Evolutionary conservation across 1,284 basidiomycete genomes (phyloP).

Genomic region (Phylloporus gajari): DNA sequence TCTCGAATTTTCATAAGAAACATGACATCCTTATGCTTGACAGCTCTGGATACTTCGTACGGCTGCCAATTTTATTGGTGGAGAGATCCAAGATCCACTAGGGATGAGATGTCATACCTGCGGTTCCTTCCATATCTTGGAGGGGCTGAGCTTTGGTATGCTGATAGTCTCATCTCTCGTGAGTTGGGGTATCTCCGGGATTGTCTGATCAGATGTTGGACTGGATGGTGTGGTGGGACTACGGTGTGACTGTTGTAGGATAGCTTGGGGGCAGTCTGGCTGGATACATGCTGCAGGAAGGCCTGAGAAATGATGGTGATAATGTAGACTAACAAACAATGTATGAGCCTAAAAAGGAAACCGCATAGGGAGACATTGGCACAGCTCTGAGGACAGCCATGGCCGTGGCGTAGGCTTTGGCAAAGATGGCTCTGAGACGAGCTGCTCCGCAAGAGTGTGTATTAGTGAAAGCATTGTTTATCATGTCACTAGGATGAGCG

Average conservation of each 20-base stretch:
- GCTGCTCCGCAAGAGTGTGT: slow-evolving; percentile 48
- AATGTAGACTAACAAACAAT: slow-evolving; percentile 16
- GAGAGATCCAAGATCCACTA: not conserved
- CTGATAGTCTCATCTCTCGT: slow-evolving; percentile 36
- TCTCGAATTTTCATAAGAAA: slow-evolving; percentile 85
- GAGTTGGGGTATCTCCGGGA: slow-evolving; percentile 21
- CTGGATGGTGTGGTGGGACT: slow-evolving; percentile 50
- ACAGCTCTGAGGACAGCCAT: slow-evolving; percentile 58
- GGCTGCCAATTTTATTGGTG: slow-evolving; percentile 56
- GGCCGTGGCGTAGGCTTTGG: slow-evolving; percentile 38
- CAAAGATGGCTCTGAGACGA: slow-evolving; percentile 35
- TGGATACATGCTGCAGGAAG: slow-evolving; percentile 75
- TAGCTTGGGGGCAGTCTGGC: slow-evolving; percentile 61
- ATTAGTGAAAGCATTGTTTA: slow-evolving; percentile 70
- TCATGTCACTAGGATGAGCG: slow-evolving; percentile 42
- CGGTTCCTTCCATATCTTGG: slow-evolving; percentile 64
- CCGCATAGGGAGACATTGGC: slow-evolving; percentile 74
- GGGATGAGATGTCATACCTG: slow-evolving; percentile 55
- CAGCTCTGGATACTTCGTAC: slow-evolving; percentile 77
- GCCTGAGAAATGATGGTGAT: slow-evolving; percentile 53
- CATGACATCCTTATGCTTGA: slow-evolving; percentile 77
- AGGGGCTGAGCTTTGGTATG: slow-evolving; percentile 25
- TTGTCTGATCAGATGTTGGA: slow-evolving; percentile 34
- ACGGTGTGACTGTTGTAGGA: slow-evolving; percentile 58
- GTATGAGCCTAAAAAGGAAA: slow-evolving; percentile 70